Conservation (phyloP, 2,329 filamentous ascomycete species). For the Sarocladium strictum region DNA sequence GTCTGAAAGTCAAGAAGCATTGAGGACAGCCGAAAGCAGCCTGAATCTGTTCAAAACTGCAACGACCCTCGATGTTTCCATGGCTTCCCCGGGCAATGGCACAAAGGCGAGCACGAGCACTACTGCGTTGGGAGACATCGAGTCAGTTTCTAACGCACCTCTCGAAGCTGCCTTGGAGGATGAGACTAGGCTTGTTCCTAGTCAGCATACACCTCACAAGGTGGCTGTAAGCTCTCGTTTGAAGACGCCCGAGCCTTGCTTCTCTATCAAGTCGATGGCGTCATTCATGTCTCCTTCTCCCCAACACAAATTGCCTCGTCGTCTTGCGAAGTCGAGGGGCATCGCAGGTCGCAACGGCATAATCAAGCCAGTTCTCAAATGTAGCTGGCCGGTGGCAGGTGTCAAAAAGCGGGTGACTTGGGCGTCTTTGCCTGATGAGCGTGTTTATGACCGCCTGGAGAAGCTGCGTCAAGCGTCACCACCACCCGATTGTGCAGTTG, state of each 20-base stretch:
- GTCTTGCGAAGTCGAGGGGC: not conserved
- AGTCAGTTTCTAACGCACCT: not conserved
- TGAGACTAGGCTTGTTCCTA: not conserved
- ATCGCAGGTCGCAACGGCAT: not conserved
- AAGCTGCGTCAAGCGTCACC: constrained; percentile 31
- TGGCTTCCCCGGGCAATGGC: not conserved
- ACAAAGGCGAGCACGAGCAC: too few species aligned
- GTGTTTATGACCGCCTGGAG: constrained; percentile 12
- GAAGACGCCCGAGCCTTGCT: constrained; percentile 35
- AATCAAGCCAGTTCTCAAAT: constrained; percentile 22
- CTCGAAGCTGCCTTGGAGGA: not conserved
- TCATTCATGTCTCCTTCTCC: constrained; percentile 47
- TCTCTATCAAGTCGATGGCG: constrained; percentile 46
- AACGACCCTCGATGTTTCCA: not conserved
- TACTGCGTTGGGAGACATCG: not conserved
- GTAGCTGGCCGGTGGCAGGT: constrained; percentile 23
- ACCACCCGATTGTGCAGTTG: constrained; percentile 31
- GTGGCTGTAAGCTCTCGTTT: not conserved
- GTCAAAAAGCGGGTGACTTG: constrained; percentile 30
- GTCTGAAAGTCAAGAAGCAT: too few species aligned
- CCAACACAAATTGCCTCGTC: constrained; percentile 17
- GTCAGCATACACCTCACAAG: not conserved
- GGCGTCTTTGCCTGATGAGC: constrained; percentile 25
- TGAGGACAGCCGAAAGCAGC: too few species aligned
- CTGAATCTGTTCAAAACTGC: not conserved